These are phyloP conservation scores for Citrus medica DNA, from an alignment of 345 rosid species.

Conservation along the genomic window DNA sequence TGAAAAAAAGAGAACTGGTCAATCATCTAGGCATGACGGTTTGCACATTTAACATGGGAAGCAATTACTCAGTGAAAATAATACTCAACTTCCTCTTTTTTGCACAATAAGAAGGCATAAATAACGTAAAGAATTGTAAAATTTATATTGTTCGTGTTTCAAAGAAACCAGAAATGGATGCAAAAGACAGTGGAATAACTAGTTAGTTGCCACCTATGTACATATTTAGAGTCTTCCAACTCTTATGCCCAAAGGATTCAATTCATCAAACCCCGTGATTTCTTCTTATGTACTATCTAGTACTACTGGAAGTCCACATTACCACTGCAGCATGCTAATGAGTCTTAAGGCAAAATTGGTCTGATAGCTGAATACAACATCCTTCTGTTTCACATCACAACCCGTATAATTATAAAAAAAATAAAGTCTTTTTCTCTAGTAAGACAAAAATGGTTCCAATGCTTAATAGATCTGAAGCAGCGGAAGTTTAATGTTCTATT, in stretches of 20 bases:
- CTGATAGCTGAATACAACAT: background rate
- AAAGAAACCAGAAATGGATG: background rate
- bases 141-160: background rate
- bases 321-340: background rate
- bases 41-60: background rate
- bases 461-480: too few species aligned
- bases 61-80: background rate
- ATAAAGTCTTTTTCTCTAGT: too few species aligned
- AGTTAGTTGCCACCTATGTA: background rate
- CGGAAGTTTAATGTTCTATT: too few species aligned
- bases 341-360: background rate
- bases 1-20: background rate
- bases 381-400: background rate
- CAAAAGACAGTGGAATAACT: background rate
- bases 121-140: background rate
- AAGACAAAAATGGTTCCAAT: too few species aligned
- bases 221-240: background rate
- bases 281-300: background rate
- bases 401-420: too few species aligned
- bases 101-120: background rate
- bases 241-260: background rate
- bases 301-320: background rate
- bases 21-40: background rate
- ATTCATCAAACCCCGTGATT: background rate
- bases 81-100: background rate